Evolutionary conservation across 140 eudicot species (phyloP).

Genomic region (Oenanthe javanica): DNA sequence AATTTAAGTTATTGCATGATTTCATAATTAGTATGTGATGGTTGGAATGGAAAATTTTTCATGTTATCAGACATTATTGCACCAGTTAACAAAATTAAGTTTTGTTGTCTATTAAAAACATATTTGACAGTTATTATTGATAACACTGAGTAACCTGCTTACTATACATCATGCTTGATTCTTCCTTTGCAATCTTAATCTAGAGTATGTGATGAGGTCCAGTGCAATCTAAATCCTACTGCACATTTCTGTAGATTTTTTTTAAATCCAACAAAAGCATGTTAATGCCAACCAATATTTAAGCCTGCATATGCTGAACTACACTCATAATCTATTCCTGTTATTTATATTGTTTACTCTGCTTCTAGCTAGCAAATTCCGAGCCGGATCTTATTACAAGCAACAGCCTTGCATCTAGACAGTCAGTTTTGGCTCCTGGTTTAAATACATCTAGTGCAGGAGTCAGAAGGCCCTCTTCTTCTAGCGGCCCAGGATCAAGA

Average conservation of each 20-base stretch:
- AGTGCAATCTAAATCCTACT: not conserved
- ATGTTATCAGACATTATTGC: not conserved
- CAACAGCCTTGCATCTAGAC: conserved; percentile 53
- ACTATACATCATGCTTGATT: not conserved
- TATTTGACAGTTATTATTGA: not conserved
- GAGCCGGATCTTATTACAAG: conserved; percentile 55
- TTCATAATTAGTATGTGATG: not conserved
- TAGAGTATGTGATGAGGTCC: not conserved
- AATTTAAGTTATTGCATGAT: conserved; percentile 4
- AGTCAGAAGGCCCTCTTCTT: conserved; percentile 72
- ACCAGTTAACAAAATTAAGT: not conserved
- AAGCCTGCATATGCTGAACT: not conserved
- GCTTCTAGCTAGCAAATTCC: conserved; percentile 66
- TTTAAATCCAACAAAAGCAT: not conserved
- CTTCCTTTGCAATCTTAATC: not conserved
- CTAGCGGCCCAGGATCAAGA: conserved; percentile 77
- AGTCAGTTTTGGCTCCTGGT: conserved; percentile 48
- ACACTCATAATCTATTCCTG: conserved; percentile 8
- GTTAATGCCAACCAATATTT: not conserved
- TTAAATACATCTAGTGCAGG: conserved; percentile 49
- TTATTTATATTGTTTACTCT: conserved; percentile 12
- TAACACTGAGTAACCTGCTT: not conserved
- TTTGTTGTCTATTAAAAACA: not conserved
- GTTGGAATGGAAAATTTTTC: not conserved
- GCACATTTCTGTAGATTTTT: not conserved